A percentile compares a stretch with the other conserved stretches of the same genome.
Conservation (phyloP, 768 basidiomycete species). For the Boletus patriciae region DNA sequence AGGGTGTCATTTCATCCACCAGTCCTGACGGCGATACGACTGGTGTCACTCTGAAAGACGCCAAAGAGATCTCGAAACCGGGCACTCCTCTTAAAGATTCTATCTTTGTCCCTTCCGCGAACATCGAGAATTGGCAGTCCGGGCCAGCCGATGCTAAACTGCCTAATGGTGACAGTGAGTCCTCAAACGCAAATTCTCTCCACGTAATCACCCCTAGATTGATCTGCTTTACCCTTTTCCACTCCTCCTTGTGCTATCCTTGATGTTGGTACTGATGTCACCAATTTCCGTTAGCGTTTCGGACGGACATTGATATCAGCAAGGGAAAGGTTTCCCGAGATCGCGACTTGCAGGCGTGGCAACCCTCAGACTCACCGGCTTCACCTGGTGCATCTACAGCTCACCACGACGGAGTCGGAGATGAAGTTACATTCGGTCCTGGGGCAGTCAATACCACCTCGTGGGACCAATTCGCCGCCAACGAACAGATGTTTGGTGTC, state of each 20-base stretch:
- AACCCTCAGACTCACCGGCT: constrained; percentile 41
- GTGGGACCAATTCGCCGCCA: constrained; percentile 94
- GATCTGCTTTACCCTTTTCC: background rate
- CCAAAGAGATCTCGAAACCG: constrained; percentile 66
- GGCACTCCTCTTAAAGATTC: constrained; percentile 70
- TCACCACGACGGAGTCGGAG: constrained; percentile 40
- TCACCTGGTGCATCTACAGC: constrained; percentile 26
- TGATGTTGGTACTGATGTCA: constrained; percentile 13
- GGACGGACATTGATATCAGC: constrained; percentile 80
- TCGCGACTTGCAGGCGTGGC: constrained; percentile 83
- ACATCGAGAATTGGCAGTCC: constrained; percentile 72
- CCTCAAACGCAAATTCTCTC: background rate
- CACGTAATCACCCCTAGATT: background rate
- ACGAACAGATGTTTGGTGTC: constrained; percentile 91
- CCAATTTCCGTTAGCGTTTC: constrained; percentile 54
- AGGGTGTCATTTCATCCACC: constrained; percentile 68
- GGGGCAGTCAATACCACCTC: constrained; percentile 42
- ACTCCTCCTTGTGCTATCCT: background rate
- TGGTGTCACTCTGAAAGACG: constrained; percentile 76
- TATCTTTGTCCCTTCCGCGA: constrained; percentile 67
- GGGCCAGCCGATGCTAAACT: constrained; percentile 71
- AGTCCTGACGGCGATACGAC: constrained; percentile 61
- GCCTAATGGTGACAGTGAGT: constrained; percentile 72
- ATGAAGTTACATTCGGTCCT: constrained; percentile 71
- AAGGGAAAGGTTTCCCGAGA: constrained; percentile 56